Conservation (phyloP, 352 stramenopile species). For the Phytophthora citricola region DNA sequence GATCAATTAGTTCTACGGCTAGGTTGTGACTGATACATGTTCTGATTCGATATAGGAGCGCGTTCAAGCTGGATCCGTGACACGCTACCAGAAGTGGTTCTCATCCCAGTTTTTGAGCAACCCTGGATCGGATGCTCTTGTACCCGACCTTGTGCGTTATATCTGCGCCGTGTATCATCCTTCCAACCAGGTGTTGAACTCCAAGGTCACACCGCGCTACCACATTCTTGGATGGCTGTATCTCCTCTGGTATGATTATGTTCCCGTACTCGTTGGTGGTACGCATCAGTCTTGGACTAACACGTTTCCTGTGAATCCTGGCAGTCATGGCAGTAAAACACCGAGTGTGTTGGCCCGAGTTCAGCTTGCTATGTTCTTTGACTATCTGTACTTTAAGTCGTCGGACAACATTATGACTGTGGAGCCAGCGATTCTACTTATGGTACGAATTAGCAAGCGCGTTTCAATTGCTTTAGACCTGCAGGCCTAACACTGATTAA, state of each 20-base stretch:
- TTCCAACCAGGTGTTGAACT: conserved; percentile 81
- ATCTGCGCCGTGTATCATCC: conserved; percentile 87
- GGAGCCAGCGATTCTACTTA: conserved; percentile 83
- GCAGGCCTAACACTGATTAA: conserved; percentile 5
- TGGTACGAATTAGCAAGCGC: conserved; percentile 47
- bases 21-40: neutral
- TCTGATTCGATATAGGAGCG: conserved; percentile 52
- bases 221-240: conserved; percentile 90
- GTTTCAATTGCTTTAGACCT: neutral
- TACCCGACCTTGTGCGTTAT: conserved; percentile 85
- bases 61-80: conserved; percentile 77
- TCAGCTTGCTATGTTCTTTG: conserved; percentile 89
- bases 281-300: conserved; percentile 1
- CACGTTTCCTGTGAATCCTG: neutral
- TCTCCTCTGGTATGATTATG: conserved; percentile 64
- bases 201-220: conserved; percentile 87
- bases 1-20: neutral
- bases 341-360: conserved; percentile 73
- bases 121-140: conserved; percentile 70
- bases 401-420: conserved; percentile 87
- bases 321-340: conserved; percentile 69
- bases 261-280: no score
- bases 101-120: conserved; percentile 79
- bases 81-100: conserved; percentile 90
- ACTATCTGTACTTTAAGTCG: conserved; percentile 87